Conservation (phyloP, 2,329 filamentous ascomycete species). For the Stagonosporopsis tanaceti region DNA sequence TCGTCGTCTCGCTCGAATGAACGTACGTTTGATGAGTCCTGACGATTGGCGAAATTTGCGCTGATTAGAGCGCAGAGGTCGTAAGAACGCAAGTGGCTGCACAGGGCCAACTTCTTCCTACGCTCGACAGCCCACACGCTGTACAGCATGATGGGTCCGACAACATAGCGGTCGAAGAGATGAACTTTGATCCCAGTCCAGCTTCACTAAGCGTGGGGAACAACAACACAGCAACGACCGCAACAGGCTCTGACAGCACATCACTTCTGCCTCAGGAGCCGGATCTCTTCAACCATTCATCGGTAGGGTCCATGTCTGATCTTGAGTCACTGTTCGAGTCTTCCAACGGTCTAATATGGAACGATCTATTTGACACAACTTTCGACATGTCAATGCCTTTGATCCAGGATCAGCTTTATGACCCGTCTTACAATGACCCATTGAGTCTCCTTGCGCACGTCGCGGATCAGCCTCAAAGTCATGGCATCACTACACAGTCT, state of each 20-base stretch:
- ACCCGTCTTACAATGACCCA: conserved; percentile 10
- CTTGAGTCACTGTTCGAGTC: conserved; percentile 21
- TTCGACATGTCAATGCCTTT: conserved; percentile 18
- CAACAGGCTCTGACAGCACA: not conserved
- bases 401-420: conserved; percentile 10
- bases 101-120: not conserved
- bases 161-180: not conserved
- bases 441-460: conserved; percentile 19
- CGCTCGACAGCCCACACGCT: not conserved
- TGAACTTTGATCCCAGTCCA: not conserved
- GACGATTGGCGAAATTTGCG: not conserved
- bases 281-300: conserved; percentile 11
- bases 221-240: not conserved
- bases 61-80: not conserved
- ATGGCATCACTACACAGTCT: not conserved
- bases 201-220: not conserved
- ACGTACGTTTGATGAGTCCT: not conserved
- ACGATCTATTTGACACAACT: conserved; percentile 23
- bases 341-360: conserved; percentile 21
- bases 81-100: not conserved
- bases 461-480: conserved; percentile 12
- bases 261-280: conserved; percentile 6
- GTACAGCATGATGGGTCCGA: conserved; percentile 2
- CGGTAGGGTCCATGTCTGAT: conserved; percentile 18
- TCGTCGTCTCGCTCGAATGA: not conserved